A percentile compares a stretch with the other conserved stretches of the same genome.
phyloP scores from a whole-genome alignment of 1,284 basidiomycete species.

The Clitocybe nebularis region DNA sequence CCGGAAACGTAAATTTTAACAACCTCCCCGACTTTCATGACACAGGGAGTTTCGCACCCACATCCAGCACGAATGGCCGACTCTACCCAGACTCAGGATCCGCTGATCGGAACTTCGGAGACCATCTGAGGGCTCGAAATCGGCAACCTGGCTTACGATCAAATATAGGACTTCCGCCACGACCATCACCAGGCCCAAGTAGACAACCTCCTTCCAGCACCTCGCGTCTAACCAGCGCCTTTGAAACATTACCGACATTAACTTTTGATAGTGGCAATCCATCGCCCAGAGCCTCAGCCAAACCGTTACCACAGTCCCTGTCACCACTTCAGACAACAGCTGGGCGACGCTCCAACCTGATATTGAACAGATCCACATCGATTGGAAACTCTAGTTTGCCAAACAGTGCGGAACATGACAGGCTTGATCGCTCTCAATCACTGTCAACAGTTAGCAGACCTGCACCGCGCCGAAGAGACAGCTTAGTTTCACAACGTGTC shows the following conservation, averaged over 20 bases:
- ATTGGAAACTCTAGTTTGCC: background rate
- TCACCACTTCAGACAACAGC: conserved; percentile 2
- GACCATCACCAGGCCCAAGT: conserved; percentile 7
- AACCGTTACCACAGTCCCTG: background rate
- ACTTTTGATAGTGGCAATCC: conserved; percentile 4
- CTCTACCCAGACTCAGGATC: background rate
- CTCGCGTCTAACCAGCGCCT: conserved; percentile 16
- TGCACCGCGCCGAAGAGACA: conserved; percentile 33
- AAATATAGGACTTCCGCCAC: conserved; percentile 8
- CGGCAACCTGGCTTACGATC: conserved; percentile 1
- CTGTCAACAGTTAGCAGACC: conserved; percentile 13
- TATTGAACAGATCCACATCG: background rate
- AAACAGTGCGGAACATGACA: background rate
- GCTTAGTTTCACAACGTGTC: conserved; percentile 47
- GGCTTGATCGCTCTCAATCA: conserved; percentile 18
- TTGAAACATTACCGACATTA: conserved; percentile 7
- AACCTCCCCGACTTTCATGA: conserved; percentile 26
- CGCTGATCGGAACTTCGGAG: background rate
- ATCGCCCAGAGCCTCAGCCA: background rate
- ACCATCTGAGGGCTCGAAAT: conserved; percentile 6
- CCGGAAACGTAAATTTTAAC: too few relatives aligned
- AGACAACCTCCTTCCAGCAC: conserved; percentile 6
- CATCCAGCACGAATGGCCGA: conserved; percentile 3
- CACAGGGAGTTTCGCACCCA: conserved; percentile 6
- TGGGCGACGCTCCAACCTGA: background rate